Base-by-base conservation (phyloP, 257 asterid genomes). In the Nicotiana attenuata region DNA sequence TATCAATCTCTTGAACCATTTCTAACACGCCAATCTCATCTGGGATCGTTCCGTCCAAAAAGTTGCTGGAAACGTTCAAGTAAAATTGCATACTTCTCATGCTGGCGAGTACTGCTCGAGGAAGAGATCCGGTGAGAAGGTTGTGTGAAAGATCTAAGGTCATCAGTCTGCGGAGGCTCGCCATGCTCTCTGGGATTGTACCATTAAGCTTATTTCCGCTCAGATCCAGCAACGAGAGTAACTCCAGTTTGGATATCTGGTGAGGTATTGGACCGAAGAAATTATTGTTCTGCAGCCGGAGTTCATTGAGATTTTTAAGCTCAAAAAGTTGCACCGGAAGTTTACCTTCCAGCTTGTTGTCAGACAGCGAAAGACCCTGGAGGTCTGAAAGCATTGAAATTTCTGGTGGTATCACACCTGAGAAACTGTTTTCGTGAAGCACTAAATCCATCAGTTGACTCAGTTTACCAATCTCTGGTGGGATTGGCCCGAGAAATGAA, bases 1-100 rank as follows among this genome's bases (percentile, higher is more conserved):
- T 3, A 69, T 93, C 94, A 11, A 93, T 92, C 55, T 50, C 91
- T 82, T 95, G 97, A 24, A 93, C 93, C 98, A 95, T 95, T 82
- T 87, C 89, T 33, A 93, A 82, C 87, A 20, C 64, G 22, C 94
- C 92, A 20, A 95, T 73, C 79, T 92, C 97, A 17, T 82, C 78
- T 10, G 97, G 97, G 87, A 95, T 86, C 66, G 84, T 80, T 77
- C 95, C 97, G 10, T 85, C 73, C 28, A 95, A 65, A 71, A 57
- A 19, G 59, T 95, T 95, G 87, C 90, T 83, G 6, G 98, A 95
- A 80, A 93, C 87, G 57, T 93, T 95, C 80, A 95, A 84, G 80
- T 86, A 84, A 65, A 93, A 53, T 83, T 95, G 97, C 87, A 93
- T 65, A 65, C 84, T 91, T 90, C 85, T 91, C 89, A 92, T 63